Evolutionary conservation across 2,329 filamentous ascomycete species (phyloP).

Genomic region (Kalaharituber pfeilii): DNA sequence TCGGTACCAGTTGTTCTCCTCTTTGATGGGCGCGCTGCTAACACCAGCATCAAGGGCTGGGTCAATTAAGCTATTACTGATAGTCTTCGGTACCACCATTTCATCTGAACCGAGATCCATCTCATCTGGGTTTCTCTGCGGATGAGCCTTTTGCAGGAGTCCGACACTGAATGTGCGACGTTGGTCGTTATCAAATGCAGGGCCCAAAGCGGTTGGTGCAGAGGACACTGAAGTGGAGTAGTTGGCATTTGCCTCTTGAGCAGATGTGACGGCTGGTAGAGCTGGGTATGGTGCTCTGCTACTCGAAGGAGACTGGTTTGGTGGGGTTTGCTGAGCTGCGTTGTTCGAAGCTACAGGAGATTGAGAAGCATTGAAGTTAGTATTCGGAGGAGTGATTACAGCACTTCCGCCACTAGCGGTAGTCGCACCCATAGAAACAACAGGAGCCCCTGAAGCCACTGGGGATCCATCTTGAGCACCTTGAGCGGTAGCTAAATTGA

Average conservation of each 20-base stretch:
- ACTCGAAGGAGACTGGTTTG: conserved; percentile 16
- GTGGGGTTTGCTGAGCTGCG: conserved; percentile 15
- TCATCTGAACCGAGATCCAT: conserved; percentile 23
- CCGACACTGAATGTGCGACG: conserved; percentile 49
- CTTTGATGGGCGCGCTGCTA: conserved; percentile 3
- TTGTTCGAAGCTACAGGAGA: conserved; percentile 8
- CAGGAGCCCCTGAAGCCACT: conserved; percentile 10
- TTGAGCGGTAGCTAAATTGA: neutral
- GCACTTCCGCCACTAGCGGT: conserved; percentile 3
- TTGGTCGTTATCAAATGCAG: conserved; percentile 45
- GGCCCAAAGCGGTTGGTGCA: conserved; percentile 49
- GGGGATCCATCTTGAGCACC: conserved; percentile 12
- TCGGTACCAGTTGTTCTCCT: neutral
- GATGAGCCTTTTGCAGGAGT: conserved; percentile 46
- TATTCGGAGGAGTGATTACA: conserved; percentile 15
- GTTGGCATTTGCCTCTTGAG: conserved; percentile 34
- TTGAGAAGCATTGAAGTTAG: conserved; percentile 14
- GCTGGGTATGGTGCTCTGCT: conserved; percentile 50
- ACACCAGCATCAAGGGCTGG: conserved; percentile 15
- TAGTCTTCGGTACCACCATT: conserved; percentile 9
- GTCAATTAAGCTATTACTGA: conserved; percentile 15
- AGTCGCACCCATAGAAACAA: conserved; percentile 11
- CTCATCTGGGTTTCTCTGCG: conserved; percentile 28
- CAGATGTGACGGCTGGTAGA: conserved; percentile 51
- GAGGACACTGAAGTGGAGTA: conserved; percentile 50